phyloP scores from a whole-genome alignment of 106 monocot species.

The Dendrobium huoshanense region DNA sequence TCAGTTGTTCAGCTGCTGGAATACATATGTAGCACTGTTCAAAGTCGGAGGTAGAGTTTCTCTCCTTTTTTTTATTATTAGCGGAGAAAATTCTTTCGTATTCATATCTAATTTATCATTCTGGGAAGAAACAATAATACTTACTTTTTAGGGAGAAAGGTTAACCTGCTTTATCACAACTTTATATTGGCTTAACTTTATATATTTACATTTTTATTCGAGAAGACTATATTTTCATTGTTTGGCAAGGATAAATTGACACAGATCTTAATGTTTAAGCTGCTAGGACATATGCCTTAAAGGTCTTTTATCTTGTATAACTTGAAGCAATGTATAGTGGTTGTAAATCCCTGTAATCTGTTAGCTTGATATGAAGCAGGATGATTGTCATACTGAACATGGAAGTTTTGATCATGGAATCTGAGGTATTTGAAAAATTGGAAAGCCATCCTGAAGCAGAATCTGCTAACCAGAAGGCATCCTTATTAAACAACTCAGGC shows the following conservation, averaged over 20 bases:
- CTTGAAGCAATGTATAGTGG: background rate
- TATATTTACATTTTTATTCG: no score
- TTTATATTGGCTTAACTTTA: no score
- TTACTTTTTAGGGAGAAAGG: background rate
- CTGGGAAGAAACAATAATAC: background rate
- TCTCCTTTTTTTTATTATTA: background rate
- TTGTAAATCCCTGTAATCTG: background rate
- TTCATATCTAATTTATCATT: background rate
- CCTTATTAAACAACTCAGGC: constrained; percentile 12
- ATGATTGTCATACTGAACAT: constrained; percentile 84
- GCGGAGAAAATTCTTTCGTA: no score
- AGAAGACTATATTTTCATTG: no score
- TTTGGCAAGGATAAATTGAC: no score
- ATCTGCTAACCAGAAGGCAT: constrained; percentile 6
- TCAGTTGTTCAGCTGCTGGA: constrained; percentile 84
- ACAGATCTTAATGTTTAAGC: no score
- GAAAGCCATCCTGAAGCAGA: constrained; percentile 16
- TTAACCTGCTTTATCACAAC: background rate
- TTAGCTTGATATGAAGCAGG: constrained; percentile 32
- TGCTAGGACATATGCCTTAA: background rate
- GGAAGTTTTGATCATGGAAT: constrained; percentile 52
- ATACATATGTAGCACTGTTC: constrained; percentile 67
- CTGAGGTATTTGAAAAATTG: constrained; percentile 52
- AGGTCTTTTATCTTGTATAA: background rate
- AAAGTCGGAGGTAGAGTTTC: constrained; percentile 42